Evolutionary conservation across 2,329 filamentous ascomycete genomes (phyloP).

Genomic region (Penicillium polonicum): DNA sequence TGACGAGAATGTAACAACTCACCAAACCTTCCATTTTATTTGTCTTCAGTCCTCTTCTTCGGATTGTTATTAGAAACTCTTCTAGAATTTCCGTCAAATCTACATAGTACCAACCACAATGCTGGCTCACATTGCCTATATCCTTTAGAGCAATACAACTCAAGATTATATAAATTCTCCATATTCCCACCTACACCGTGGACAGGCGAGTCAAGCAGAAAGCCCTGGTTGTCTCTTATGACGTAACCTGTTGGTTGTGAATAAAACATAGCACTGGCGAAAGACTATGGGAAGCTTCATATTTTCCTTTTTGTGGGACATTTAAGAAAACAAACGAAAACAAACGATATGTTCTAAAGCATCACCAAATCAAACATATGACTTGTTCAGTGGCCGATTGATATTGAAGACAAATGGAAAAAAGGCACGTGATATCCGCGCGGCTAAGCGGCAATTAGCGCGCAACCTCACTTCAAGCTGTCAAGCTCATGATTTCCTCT

Average conservation of each 20-base stretch:
- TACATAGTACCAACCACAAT: neutral
- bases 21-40: neutral
- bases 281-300: neutral
- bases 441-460: conserved; percentile 27
- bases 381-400: conserved; percentile 1
- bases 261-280: neutral
- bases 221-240: neutral
- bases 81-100: neutral
- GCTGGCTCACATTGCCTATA: neutral
- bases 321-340: neutral
- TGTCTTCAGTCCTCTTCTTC: neutral
- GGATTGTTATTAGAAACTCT: neutral
- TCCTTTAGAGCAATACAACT: neutral
- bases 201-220: neutral
- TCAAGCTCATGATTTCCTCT: conserved; percentile 25
- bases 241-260: neutral
- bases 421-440: conserved; percentile 22
- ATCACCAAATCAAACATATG: conserved; percentile 5
- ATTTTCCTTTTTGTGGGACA: too few species aligned
- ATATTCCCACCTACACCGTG: neutral
- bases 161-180: neutral
- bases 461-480: conserved; percentile 29
- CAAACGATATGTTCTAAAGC: neutral
- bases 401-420: neutral
- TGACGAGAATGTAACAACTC: conserved; percentile 7